phyloP scores from a whole-genome alignment of 371 early-diverging fungal genomes.

The Polyrhizophydium stewartii region DNA sequence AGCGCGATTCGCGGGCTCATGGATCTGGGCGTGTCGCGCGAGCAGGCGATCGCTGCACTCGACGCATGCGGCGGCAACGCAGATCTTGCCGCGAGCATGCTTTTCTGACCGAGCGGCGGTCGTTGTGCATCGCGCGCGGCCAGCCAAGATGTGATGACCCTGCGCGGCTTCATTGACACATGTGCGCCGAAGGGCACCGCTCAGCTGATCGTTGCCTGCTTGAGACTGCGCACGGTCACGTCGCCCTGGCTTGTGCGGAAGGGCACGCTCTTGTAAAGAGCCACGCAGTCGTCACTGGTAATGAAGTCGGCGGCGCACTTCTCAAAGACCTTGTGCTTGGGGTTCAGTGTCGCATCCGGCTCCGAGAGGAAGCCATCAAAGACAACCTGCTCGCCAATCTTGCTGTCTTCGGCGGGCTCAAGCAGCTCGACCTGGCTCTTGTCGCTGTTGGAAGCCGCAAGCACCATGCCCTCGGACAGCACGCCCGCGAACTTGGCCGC shows the following conservation, averaged over 20 bases:
- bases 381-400: slow-evolving; percentile 23
- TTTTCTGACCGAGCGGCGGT: no score
- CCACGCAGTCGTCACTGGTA: slow-evolving; percentile 20
- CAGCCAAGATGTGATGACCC: no score
- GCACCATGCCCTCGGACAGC: slow-evolving; percentile 34
- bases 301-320: slow-evolving; percentile 20
- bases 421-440: slow-evolving; percentile 31
- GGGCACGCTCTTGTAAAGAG: slow-evolving; percentile 16
- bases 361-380: slow-evolving; percentile 22
- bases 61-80: slow-evolving; percentile 78
- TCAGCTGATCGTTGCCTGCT: slow-evolving; percentile 17
- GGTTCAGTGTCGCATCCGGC: slow-evolving; percentile 22
- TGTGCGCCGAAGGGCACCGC: no score
- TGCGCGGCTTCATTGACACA: no score
- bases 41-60: slow-evolving; percentile 75
- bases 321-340: slow-evolving; percentile 33
- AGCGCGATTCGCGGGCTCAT: slow-evolving; percentile 52
- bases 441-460: slow-evolving; percentile 30
- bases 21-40: slow-evolving; percentile 58
- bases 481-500: slow-evolving; percentile 31
- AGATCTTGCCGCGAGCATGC: slow-evolving; percentile 72
- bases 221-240: slow-evolving; percentile 13
- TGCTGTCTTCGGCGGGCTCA: slow-evolving; percentile 24
- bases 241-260: slow-evolving; percentile 36
- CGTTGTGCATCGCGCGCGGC: no score